These are phyloP conservation scores for Calonectria leucothoes DNA, from an alignment of 2,329 filamentous ascomycete species.

Conservation along the genomic window DNA sequence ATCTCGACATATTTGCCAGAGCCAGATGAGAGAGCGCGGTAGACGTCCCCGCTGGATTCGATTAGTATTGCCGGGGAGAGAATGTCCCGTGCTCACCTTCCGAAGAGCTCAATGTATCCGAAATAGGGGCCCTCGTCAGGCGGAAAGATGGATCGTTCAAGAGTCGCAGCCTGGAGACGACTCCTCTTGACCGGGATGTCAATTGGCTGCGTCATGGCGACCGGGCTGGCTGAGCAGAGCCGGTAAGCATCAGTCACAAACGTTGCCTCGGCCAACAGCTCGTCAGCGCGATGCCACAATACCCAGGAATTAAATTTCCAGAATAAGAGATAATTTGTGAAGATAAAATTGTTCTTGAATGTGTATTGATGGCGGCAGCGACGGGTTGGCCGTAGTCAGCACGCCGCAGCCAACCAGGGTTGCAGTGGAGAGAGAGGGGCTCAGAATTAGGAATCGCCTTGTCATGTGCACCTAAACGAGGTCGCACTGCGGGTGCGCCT, in stretches of 20 bases:
- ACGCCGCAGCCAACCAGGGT: conserved; percentile 6
- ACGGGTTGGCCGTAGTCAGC: not conserved
- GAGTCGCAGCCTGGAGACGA: conserved; percentile 11
- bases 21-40: conserved; percentile 42
- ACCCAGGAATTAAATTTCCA: conserved; percentile 11
- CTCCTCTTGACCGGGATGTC: conserved; percentile 35
- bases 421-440: conserved; percentile 10
- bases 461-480: conserved; percentile 18
- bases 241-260: not conserved
- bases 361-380: not conserved
- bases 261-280: not conserved
- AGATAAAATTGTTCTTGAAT: not conserved
- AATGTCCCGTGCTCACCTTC: conserved; percentile 35
- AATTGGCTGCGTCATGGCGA: conserved; percentile 38
- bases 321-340: not conserved
- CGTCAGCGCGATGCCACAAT: conserved; percentile 11
- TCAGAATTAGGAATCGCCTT: conserved; percentile 25
- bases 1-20: conserved; percentile 42
- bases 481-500: not conserved
- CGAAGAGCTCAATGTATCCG: conserved; percentile 38
- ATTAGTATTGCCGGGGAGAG: conserved; percentile 14
- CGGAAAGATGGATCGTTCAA: conserved; percentile 27
- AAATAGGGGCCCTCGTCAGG: conserved; percentile 38
- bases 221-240: not conserved
- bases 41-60: conserved; percentile 36